phyloP scores from a whole-genome alignment of 78 protist species.

The Dictyostelium intermedium region DNA sequence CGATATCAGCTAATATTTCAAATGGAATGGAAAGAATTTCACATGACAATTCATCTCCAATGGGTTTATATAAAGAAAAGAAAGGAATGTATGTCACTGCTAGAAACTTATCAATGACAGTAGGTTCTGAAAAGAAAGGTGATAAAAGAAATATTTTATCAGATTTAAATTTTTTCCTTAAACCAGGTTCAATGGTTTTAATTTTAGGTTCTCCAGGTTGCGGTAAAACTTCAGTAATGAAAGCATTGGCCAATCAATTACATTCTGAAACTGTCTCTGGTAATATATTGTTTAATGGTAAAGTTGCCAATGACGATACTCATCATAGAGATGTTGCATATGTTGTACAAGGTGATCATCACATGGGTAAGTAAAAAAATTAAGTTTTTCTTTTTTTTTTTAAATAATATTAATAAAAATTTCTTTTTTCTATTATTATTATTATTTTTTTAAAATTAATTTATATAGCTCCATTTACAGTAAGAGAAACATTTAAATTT shows the following conservation, averaged over 20 bases:
- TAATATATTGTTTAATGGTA: slow-evolving; percentile 40
- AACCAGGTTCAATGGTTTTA: slow-evolving; percentile 78
- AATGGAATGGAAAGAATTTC: not conserved
- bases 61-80: slow-evolving; percentile 28
- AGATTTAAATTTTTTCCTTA: slow-evolving; percentile 70
- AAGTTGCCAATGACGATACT: not conserved
- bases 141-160: slow-evolving; percentile 7
- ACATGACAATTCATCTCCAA: not conserved
- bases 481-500: slow-evolving; percentile 60
- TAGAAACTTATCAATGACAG: slow-evolving; percentile 5
- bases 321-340: slow-evolving; percentile 76
- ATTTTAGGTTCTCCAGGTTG: slow-evolving; percentile 78
- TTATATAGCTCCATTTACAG: slow-evolving; percentile 48
- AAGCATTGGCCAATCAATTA: slow-evolving; percentile 21
- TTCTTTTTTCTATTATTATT: not conserved
- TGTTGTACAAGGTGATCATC: slow-evolving; percentile 76
- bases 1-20: not conserved
- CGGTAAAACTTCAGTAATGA: slow-evolving; percentile 72
- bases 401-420: not conserved
- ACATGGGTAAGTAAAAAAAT: slow-evolving; percentile 26
- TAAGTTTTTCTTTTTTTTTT: no score
- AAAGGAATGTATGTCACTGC: slow-evolving; percentile 52
- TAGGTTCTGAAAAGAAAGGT: slow-evolving; percentile 35
- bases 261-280: slow-evolving; percentile 17
- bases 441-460: not conserved